Percentiles rank a stretch among this genome's conserved stretches.
Evolutionary conservation across 106 monocot genomes (phyloP).

Genomic region (Dendrobium catenatum): DNA sequence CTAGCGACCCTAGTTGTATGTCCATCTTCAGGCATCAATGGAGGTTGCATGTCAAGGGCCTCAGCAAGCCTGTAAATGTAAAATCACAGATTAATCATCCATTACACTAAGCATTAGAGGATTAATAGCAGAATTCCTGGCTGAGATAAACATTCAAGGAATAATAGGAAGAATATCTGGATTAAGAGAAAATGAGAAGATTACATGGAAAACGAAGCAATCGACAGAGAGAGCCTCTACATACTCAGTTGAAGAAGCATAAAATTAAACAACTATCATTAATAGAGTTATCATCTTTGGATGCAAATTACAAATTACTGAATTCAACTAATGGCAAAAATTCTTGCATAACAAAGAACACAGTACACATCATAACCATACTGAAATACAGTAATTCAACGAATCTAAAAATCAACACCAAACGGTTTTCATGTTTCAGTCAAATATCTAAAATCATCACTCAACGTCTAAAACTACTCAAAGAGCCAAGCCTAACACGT

Average conservation of each 20-base stretch:
- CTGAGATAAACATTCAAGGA: neutral
- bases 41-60: slow-evolving; percentile 92
- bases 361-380: neutral
- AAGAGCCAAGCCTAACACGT: neutral
- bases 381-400: neutral
- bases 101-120: neutral
- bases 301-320: neutral
- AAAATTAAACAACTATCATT: neutral
- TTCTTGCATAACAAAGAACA: neutral
- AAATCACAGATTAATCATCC: neutral
- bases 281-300: neutral
- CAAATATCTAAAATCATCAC: neutral
- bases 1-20: slow-evolving; percentile 86
- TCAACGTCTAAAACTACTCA: neutral
- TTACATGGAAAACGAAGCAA: neutral
- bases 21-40: slow-evolving; percentile 93
- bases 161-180: neutral
- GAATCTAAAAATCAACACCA: neutral
- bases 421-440: neutral
- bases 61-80: slow-evolving; percentile 71
- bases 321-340: neutral
- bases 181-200: neutral
- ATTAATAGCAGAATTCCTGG: neutral
- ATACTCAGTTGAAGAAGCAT: neutral
- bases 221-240: no score